A percentile compares a stretch with the other conserved stretches of the same genome.
These are phyloP conservation scores for Aspergillus egyptiacus DNA, from an alignment of 495 filamentous ascomycete genomes.

Conservation along the genomic window DNA sequence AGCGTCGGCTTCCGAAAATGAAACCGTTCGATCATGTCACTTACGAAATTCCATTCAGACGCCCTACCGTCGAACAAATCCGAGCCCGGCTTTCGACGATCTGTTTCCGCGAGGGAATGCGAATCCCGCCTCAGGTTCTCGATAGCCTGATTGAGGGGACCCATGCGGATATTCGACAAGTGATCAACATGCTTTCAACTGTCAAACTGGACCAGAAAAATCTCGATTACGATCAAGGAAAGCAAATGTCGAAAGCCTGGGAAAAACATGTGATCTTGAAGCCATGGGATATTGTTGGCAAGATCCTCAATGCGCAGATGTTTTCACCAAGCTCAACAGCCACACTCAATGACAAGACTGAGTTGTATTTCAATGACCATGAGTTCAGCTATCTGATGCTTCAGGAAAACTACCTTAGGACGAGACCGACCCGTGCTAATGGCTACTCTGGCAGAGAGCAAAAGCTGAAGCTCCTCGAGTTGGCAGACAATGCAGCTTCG, in stretches of 20 bases:
- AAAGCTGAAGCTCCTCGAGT: slow-evolving; percentile 73
- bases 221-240: slow-evolving; percentile 76
- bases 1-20: slow-evolving; percentile 90
- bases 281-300: slow-evolving; percentile 95
- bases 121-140: slow-evolving; percentile 78
- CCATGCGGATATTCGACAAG: slow-evolving; percentile 90
- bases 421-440: slow-evolving; percentile 60
- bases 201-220: slow-evolving; percentile 75
- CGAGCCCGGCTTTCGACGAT: slow-evolving; percentile 89
- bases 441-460: slow-evolving; percentile 56
- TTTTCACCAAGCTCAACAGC: slow-evolving; percentile 75
- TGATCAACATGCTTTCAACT: slow-evolving; percentile 97
- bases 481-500: slow-evolving; percentile 79
- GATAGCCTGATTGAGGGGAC: slow-evolving; percentile 93
- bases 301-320: slow-evolving; percentile 82
- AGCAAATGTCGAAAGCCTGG: slow-evolving; percentile 94
- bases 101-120: slow-evolving; percentile 83
- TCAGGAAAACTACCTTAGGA: slow-evolving; percentile 92
- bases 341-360: slow-evolving; percentile 92
- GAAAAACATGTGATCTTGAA: slow-evolving; percentile 95
- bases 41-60: slow-evolving; percentile 78
- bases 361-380: slow-evolving; percentile 98
- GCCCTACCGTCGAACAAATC: slow-evolving; percentile 83
- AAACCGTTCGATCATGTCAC: slow-evolving; percentile 87
- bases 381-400: slow-evolving; percentile 96